Evolutionary conservation across 768 basidiomycete genomes (phyloP), one percentile per base, ranked within the genome.

Genomic region (Megacollybia marginata): DNA sequence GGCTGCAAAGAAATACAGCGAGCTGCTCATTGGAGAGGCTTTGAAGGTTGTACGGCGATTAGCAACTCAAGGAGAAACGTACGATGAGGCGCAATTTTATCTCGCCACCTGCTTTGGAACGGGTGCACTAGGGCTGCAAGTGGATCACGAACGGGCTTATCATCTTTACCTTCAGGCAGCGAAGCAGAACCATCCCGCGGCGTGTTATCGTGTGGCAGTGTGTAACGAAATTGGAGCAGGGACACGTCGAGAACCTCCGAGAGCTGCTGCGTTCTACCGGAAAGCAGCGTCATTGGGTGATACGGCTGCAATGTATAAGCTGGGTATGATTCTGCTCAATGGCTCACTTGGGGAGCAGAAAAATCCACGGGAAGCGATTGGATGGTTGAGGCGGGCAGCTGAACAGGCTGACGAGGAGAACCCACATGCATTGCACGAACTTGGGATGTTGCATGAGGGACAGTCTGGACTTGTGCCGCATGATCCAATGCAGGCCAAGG

Each of bases 151-250:
- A 60, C 87, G 92, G 56, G 95, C 96, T 1, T 99, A 98, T 63
- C 92, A 95, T 64, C 75, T 98, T 15, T 99, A 98, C 61, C 75
- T 98, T 33, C 94, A 98, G 69, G 95, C 95, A 4, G 88, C 89
- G 28, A 98, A 98, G 69, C 91, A 97, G 68, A 96, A 97, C 61
- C 92, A 99, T 60, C 82, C 96, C 0, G 80, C 92, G 2, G 94
- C 92, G 28, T 90, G 88, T 33, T 99, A 99, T 62, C 88, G 96
- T 36, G 93, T 97, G 48, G 96, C 94, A 8, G 95, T 98, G 9
- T 99, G 96, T 68, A 98, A 98, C 65, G 96, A 98, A 66, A 90
- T 98, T 57, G 96, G 96, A 20, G 94, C 92, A 3, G 96, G 96
- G 31, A 99, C 96, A 1, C 80, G 87, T 57, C 78, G 84, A 57